Base-by-base conservation (phyloP, 1,139 yeast species). In the Diutina scorzettiae region DNA sequence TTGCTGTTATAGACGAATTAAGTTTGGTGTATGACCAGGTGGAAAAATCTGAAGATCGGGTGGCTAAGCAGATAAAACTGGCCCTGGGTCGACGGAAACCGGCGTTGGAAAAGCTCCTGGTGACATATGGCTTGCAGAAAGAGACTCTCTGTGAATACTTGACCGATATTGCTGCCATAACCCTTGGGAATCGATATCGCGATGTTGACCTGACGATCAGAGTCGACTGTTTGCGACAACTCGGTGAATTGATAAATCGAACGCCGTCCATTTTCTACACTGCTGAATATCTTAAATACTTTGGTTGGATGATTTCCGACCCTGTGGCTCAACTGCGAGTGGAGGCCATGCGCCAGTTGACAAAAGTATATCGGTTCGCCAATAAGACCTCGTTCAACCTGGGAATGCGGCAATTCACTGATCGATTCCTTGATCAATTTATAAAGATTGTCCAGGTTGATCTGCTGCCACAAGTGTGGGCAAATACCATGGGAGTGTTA, bases 291-390 rank as follows among this genome's bases (percentile, higher is more conserved):
- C 66, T 87, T 46, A 72, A 89, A 47, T 84, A 83, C 54, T 73
- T 81, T 54, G 95, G 95, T 2, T 83, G 94, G 93, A 66, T 85
- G 19, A 62, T 87, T 40, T 78, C 91, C 7, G 97, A 89, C 53
- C 69, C 78, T 1, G 70, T 73, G 18, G 59, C 72, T 14, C 49
- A 58, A 3, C 93, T 85, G 1, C 69, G 95, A 48, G 55, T 64
- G 5, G 91, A 83, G 51, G 87, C 78, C 1, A 56, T 82, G 18
- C 74, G 69, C 49, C 69, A 73, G 3, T 60, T 89, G 41, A 62
- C 73, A 2, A 75, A 65, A 47, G 52, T 78, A 25, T 76, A 72
- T 48, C 71, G 64, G 43, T 59, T 44, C 23, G 47, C 51, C 17
- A 48, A 52, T 19, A 43, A 49, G 7, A 19, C 43, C 43, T 16